Base-by-base conservation (phyloP, 225 moss, liverwort and hornwort species). In the Marchantia polymorpha region DNA sequence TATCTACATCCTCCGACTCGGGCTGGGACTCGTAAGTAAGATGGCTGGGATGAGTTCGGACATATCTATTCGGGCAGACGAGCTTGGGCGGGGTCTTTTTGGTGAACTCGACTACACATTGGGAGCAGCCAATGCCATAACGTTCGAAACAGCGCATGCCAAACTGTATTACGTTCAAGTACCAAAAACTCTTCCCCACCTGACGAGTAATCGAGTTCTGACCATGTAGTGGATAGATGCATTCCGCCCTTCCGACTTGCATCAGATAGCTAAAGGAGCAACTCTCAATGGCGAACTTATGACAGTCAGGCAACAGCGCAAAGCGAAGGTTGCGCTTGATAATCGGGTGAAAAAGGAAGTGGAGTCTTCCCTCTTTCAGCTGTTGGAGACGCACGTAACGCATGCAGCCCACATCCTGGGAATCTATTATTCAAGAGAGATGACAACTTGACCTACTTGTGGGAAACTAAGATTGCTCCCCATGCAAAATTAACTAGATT, bases 191-290 rank as follows among this genome's bases (percentile, higher is more conserved):
- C 61, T 92, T 30, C 56, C 83, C 0, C 83, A 89, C 83, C 78
- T 99, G 83, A 93, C 95, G 20, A 84, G 88, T 27, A 86, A 82
- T 77, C 91, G 89, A 88, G 75, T 99, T 19, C 79, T 99, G 81
- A 91, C 92, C 3, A 95, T 99, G 95, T 95, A 99, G 88, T 99
- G 97, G 97, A 89, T 99, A 72, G 79, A 84, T 78, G 97, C 95
- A 19, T 90, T 89, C 74, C 97, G 97, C 69, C 97, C 97, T 39
- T 73, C 81, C 12, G 90, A 95, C 84, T 85, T 99, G 87, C 93
- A 93, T 73, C 76, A 48, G 70, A 87, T 90, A 75, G 90, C 92
- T 39, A 72, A 92, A 31, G 96, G 96, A 56, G 77, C 72, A 54
- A 77, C 81, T 63, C 70, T 82, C 26, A 80, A 82, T 85, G 93